A percentile compares a stretch with the other conserved stretches of the same genome.
phyloP scores from a whole-genome alignment of 495 filamentous ascomycete species.

The Penicillium pancosmium region DNA sequence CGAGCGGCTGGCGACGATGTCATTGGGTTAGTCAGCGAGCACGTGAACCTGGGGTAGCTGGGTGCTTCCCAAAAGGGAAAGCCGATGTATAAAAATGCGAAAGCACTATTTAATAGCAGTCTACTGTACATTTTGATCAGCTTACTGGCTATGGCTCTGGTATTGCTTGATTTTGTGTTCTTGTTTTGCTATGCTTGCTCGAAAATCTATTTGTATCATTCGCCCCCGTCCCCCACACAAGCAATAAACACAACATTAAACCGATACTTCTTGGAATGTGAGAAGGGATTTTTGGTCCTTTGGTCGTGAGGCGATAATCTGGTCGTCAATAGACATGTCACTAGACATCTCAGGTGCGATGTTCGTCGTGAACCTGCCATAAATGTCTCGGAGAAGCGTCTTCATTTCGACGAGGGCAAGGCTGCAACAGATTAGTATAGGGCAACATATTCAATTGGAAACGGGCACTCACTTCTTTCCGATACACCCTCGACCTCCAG shows the following conservation, averaged over 20 bases:
- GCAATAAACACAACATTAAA: not conserved
- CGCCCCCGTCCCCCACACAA: too few relatives aligned
- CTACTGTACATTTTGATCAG: too few relatives aligned
- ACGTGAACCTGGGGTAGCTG: slow-evolving; percentile 29
- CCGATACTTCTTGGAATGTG: not conserved
- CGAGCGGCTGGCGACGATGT: slow-evolving; percentile 22
- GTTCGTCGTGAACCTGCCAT: not conserved
- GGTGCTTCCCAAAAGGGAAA: not conserved
- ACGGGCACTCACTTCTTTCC: slow-evolving; percentile 1
- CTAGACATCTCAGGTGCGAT: not conserved
- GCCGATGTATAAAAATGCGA: not conserved
- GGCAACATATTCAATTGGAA: not conserved
- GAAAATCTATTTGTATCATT: too few relatives aligned
- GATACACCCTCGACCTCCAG: slow-evolving; percentile 1
- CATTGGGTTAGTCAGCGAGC: slow-evolving; percentile 30
- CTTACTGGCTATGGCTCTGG: too few relatives aligned
- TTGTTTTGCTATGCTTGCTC: too few relatives aligned
- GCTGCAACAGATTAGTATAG: not conserved
- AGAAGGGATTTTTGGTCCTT: slow-evolving; percentile 5
- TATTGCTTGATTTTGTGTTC: too few relatives aligned
- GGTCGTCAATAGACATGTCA: slow-evolving; percentile 4
- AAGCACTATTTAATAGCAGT: too few relatives aligned
- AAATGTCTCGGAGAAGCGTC: slow-evolving; percentile 1
- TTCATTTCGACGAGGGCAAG: slow-evolving; percentile 4
- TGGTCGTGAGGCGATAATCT: slow-evolving; percentile 2